Conservation (phyloP, 2,329 filamentous ascomycete genomes). For the Dryadomyces quercivorus region DNA sequence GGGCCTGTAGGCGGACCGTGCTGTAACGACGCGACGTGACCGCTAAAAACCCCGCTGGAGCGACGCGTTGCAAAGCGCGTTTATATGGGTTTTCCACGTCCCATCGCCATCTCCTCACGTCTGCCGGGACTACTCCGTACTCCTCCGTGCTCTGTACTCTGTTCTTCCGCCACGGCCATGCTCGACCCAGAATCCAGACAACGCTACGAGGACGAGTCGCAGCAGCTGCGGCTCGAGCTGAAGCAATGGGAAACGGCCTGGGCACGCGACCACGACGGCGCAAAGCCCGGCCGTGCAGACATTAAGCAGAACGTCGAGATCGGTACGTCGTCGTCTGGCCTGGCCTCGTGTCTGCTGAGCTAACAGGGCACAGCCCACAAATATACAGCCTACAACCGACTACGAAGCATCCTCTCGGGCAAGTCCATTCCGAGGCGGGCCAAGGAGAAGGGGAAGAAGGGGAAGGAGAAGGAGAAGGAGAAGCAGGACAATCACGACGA, state of each 20-base stretch:
- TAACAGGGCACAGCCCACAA: conserved; percentile 42
- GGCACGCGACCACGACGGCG: conserved; percentile 46
- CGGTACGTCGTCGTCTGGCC: conserved; percentile 32
- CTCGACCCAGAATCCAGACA: conserved; percentile 36
- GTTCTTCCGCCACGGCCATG: neutral
- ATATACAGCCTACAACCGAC: conserved; percentile 64
- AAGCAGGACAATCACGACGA: conserved; percentile 21
- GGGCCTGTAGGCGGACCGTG: neutral
- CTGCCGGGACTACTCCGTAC: too few relatives aligned
- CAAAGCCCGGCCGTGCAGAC: conserved; percentile 60
- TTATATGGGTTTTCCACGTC: neutral
- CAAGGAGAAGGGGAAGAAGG: neutral
- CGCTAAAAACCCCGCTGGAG: neutral
- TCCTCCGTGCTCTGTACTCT: too few relatives aligned
- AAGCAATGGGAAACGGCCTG: conserved; percentile 66
- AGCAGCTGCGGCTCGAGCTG: conserved; percentile 51
- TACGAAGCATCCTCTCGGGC: conserved; percentile 46
- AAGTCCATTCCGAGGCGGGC: conserved; percentile 33
- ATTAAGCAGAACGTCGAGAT: conserved; percentile 64
- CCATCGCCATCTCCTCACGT: too few relatives aligned
- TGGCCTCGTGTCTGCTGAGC: neutral
- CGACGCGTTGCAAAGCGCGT: neutral
- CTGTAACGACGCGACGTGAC: neutral
- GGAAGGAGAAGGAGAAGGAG: neutral
- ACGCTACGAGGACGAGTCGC: conserved; percentile 36